phyloP scores from a whole-genome alignment of 768 basidiomycete genomes.

The Wakefieldia striispora region DNA sequence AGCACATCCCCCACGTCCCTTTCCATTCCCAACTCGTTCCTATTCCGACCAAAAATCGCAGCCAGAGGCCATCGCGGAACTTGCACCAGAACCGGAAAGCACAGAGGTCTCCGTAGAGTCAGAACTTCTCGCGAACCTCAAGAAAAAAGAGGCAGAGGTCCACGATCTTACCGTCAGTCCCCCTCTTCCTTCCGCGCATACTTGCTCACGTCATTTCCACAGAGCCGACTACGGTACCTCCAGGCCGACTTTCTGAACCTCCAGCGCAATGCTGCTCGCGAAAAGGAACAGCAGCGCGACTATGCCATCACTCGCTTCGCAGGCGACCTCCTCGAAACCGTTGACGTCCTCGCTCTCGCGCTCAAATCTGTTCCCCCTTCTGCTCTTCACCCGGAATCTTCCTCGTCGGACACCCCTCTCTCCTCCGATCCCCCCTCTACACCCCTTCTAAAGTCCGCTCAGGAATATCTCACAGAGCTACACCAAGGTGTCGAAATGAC shows the following conservation, averaged over 20 bases:
- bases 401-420: constrained; percentile 22
- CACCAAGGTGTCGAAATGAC: constrained; percentile 90
- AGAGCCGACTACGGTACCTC: constrained; percentile 88
- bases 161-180: constrained; percentile 75
- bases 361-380: constrained; percentile 72
- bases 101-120: constrained; percentile 34
- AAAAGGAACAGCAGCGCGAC: constrained; percentile 90
- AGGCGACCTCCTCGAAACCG: constrained; percentile 81
- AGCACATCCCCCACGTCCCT: constrained; percentile 23
- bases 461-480: constrained; percentile 64
- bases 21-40: constrained; percentile 36
- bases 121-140: constrained; percentile 53
- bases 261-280: constrained; percentile 85
- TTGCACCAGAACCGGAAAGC: constrained; percentile 15
- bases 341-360: constrained; percentile 86
- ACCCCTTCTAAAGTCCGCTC: constrained; percentile 48
- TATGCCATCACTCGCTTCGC: constrained; percentile 94
- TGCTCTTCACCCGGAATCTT: constrained; percentile 35
- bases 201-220: constrained; percentile 9
- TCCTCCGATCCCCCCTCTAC: constrained; percentile 30
- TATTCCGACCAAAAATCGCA: constrained; percentile 58
- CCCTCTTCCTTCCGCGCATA: not conserved
- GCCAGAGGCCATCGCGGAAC: constrained; percentile 12
- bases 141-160: constrained; percentile 79
- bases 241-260: constrained; percentile 96